A percentile compares a stretch with the other conserved stretches of the same genome.
phyloP scores from a whole-genome alignment of 805 yeast species.

The Saccharomycopsis synnaedendra region DNA sequence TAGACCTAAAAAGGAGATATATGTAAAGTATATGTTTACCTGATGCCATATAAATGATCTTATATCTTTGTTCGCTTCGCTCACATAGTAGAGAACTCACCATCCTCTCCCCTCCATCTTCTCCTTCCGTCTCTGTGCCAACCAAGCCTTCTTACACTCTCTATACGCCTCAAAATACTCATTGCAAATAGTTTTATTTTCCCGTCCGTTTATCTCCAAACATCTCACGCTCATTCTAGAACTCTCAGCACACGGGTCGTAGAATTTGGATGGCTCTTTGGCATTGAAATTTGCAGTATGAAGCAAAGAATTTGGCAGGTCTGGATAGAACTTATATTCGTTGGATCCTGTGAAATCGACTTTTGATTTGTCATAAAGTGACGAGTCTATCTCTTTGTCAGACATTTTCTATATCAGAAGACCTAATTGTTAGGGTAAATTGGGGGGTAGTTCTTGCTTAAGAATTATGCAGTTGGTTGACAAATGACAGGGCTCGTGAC shows the following conservation, averaged over 20 bases:
- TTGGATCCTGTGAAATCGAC: slow-evolving; percentile 11
- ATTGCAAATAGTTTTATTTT: slow-evolving; percentile 54
- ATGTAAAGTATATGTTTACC: no score
- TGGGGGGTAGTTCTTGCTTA: no score
- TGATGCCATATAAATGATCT: no score
- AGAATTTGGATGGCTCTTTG: slow-evolving; percentile 74
- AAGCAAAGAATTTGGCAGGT: slow-evolving; percentile 62
- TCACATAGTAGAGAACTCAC: not conserved
- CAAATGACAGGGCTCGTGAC: no score
- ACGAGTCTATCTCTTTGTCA: no score
- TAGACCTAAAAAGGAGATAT: no score
- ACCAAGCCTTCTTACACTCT: slow-evolving; percentile 81
- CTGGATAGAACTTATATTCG: slow-evolving; percentile 70
- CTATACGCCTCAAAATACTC: slow-evolving; percentile 88
- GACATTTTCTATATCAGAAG: no score
- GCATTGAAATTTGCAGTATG: slow-evolving; percentile 59
- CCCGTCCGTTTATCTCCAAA: slow-evolving; percentile 57
- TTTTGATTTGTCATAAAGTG: not conserved
- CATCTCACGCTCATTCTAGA: slow-evolving; percentile 81
- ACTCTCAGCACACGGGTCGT: slow-evolving; percentile 89
- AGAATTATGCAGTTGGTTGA: no score
- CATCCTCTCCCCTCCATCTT: slow-evolving; percentile 9
- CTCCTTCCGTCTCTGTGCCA: slow-evolving; percentile 25
- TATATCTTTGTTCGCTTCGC: not conserved
- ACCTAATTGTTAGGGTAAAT: no score